Evolutionary conservation across 108 stramenopile genomes (phyloP).

Genomic region (Skeletonema menzelii): DNA sequence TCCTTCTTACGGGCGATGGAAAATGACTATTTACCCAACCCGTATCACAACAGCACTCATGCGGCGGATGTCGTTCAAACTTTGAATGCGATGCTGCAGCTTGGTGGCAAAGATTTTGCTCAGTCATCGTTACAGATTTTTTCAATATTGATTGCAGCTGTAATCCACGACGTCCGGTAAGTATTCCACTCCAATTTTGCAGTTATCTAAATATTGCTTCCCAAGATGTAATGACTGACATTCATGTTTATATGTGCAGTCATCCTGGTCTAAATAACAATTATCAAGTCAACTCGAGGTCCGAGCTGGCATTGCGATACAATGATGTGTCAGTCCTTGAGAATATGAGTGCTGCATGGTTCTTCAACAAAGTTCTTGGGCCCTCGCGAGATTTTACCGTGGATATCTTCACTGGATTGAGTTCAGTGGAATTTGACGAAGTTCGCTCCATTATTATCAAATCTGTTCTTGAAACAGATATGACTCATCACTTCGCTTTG

Average conservation of each 20-base stretch:
- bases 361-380: constrained; percentile 53
- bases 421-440: constrained; percentile 17
- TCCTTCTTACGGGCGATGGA: constrained; percentile 44
- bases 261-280: constrained; percentile 85
- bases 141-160: constrained; percentile 59
- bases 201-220: not conserved
- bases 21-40: constrained; percentile 46
- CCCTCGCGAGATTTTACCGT: constrained; percentile 21
- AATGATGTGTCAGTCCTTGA: constrained; percentile 80
- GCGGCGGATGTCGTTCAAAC: constrained; percentile 70
- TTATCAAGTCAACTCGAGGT: constrained; percentile 64
- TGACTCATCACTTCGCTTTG: constrained; percentile 57
- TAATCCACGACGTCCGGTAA: constrained; percentile 74
- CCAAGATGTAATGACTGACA: not conserved
- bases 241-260: constrained; percentile 14
- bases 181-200: not conserved
- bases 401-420: constrained; percentile 45
- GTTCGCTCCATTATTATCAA: constrained; percentile 43
- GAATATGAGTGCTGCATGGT: constrained; percentile 59
- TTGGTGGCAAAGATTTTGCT: constrained; percentile 43
- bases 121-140: constrained; percentile 40
- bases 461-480: constrained; percentile 65
- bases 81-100: constrained; percentile 49
- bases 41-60: constrained; percentile 65
- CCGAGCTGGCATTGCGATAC: constrained; percentile 70